Percentiles rank a stretch among this genome's conserved stretches.
These are phyloP conservation scores for Venturia aucupariae DNA, from an alignment of 2,329 filamentous ascomycete species.

Conservation along the genomic window DNA sequence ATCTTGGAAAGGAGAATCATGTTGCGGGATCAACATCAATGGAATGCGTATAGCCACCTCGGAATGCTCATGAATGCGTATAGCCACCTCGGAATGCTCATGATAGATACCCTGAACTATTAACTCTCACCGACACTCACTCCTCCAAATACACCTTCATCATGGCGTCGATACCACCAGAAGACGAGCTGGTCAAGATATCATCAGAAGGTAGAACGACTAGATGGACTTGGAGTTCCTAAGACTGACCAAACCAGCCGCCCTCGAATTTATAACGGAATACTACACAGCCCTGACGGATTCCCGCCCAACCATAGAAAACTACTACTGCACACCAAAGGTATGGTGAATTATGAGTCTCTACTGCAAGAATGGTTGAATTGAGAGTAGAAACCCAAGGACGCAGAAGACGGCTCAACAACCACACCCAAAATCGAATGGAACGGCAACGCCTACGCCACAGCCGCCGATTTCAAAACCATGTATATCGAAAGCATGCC, in stretches of 20 bases:
- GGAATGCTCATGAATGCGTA: not conserved
- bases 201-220: conserved; percentile 2
- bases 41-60: not conserved
- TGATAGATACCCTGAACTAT: not conserved
- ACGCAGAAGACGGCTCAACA: conserved; percentile 40
- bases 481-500: conserved; percentile 60
- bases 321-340: conserved; percentile 58
- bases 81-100: not conserved
- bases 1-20: not conserved
- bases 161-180: not conserved
- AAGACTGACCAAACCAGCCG: conserved; percentile 41
- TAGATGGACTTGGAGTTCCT: not conserved
- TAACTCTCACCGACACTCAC: not conserved
- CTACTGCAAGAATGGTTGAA: not conserved
- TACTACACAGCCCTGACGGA: conserved; percentile 70
- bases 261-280: conserved; percentile 59
- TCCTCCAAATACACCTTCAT: not conserved
- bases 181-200: conserved; percentile 3
- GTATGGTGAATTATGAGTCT: not conserved
- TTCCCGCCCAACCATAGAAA: conserved; percentile 45
- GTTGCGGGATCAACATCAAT: not conserved
- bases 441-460: conserved; percentile 61
- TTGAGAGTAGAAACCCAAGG: conserved; percentile 24
- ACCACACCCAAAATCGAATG: conserved; percentile 60
- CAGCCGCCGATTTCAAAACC: conserved; percentile 55